Conservation (phyloP, 768 basidiomycete genomes). For the Pisolithus sp. region DNA sequence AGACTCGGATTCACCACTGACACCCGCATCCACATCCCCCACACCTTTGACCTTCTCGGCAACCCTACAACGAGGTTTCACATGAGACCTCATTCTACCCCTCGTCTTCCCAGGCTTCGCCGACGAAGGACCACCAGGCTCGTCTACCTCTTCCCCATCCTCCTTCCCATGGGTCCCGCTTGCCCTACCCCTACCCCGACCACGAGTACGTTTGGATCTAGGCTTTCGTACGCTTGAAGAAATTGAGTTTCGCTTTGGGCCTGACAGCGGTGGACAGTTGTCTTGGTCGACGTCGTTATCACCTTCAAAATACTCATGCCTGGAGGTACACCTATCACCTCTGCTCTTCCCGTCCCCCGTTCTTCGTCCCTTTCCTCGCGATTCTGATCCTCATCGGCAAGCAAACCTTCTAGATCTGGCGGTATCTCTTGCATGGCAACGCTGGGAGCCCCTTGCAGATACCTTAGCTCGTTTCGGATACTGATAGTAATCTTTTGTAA, state of each 20-base stretch:
- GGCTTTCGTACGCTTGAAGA: conserved; percentile 11
- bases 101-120: conserved; percentile 28
- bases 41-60: conserved; percentile 22
- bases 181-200: conserved; percentile 29
- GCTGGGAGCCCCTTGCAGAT: conserved; percentile 92
- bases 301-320: conserved; percentile 71
- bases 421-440: conserved; percentile 96
- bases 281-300: conserved; percentile 61
- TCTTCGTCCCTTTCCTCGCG: conserved; percentile 70
- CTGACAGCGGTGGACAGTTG: conserved; percentile 27
- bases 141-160: conserved; percentile 37
- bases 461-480: conserved; percentile 83
- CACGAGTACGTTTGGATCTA: conserved; percentile 24
- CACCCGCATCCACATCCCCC: conserved; percentile 26
- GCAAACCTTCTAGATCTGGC: conserved; percentile 74
- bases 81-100: conserved; percentile 18
- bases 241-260: conserved; percentile 11
- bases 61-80: conserved; percentile 14
- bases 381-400: conserved; percentile 65
- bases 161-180: conserved; percentile 21
- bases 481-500: conserved; percentile 81
- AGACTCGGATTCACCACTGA: conserved; percentile 23
- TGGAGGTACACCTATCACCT: conserved; percentile 43
- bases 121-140: conserved; percentile 10
- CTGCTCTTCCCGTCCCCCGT: conserved; percentile 49